Base-by-base conservation (phyloP, 2,329 filamentous ascomycete genomes). In the Xylariales sp. region DNA sequence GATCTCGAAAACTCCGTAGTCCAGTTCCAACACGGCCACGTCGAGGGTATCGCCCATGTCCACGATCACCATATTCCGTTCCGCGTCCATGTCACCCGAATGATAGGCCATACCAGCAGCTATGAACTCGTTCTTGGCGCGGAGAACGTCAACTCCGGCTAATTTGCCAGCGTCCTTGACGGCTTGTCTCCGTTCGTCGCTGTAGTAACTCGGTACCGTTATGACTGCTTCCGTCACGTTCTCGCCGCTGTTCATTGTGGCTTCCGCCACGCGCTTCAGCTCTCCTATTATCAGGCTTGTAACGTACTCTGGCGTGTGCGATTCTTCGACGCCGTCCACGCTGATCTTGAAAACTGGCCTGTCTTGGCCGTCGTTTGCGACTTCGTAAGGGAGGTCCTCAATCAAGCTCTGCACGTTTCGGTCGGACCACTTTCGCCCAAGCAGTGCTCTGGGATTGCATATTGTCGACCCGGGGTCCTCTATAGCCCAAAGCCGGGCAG, bases 31-130 rank as follows among this genome's bases (percentile, higher is more conserved):
- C 14, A 61, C 46, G 12, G 36, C 43, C 48, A 61, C 58, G 45
- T 53, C 58, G 5, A 61, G 34, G 5, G 32, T 53, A 41, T 61
- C 12, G 34, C 58, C 58, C 3, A 61, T 45, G 34, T 61, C 58
- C n/a, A 61, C 41, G 8, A 53, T 23, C 10, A 61, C 9, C 3
- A 61, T 45, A 32, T 18, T 60, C 14, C 45, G 58, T 14, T 52
- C 46, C 14, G 9, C 14, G 23, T 50, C 23, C 3, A 14, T 0
- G n/a, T 0, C 1, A 14, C 30, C 12, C 18, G 18, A 8, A 18
- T 7, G 34, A 41, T 61, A 52, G 28, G 23, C 58, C 18, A 48
- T 2, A 36, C 14, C 14, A 18, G 14, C n/a, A 14, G 41, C 18
- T 18, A 5, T 28, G 16, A 36, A 14, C 18, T 52, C 48, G 5